Percentiles rank a stretch among this genome's conserved stretches.
phyloP scores from a whole-genome alignment of 2,329 filamentous ascomycete species.

The Botrytis paeoniae region DNA sequence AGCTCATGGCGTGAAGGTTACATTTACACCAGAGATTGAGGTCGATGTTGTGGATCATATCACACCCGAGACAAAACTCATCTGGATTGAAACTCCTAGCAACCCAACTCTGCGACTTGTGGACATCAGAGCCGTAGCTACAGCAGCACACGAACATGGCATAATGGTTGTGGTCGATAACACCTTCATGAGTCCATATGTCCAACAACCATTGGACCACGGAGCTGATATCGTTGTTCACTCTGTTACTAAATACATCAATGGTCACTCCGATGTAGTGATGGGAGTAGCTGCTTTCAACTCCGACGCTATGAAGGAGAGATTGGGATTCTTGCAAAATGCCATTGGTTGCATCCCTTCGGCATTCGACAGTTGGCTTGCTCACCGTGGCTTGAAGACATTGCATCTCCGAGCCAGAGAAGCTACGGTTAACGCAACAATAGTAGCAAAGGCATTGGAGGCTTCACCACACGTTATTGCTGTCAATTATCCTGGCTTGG shows the following conservation, averaged over 20 bases:
- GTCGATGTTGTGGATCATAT: slow-evolving; percentile 83
- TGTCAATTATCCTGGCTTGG: slow-evolving; percentile 93
- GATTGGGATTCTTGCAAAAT: slow-evolving; percentile 90
- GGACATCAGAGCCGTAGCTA: slow-evolving; percentile 83
- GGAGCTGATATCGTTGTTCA: slow-evolving; percentile 97
- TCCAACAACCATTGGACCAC: slow-evolving; percentile 93
- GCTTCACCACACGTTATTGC: slow-evolving; percentile 76
- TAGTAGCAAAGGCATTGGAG: slow-evolving; percentile 74
- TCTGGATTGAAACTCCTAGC: slow-evolving; percentile 95
- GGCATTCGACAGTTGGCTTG: slow-evolving; percentile 96
- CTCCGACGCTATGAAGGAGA: slow-evolving; percentile 70
- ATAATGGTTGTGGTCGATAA: slow-evolving; percentile 98
- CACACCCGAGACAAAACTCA: slow-evolving; percentile 81
- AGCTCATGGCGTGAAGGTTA: slow-evolving; percentile 90
- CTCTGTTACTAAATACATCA: slow-evolving; percentile 98
- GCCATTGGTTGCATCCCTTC: slow-evolving; percentile 94
- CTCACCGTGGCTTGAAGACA: slow-evolving; percentile 94
- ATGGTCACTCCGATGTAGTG: slow-evolving; percentile 92
- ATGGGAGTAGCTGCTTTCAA: slow-evolving; percentile 98
- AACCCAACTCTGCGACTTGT: slow-evolving; percentile 93
- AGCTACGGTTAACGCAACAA: slow-evolving; percentile 75
- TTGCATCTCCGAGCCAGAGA: slow-evolving; percentile 88
- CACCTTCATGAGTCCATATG: slow-evolving; percentile 93
- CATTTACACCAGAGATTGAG: slow-evolving; percentile 91
- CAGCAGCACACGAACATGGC: slow-evolving; percentile 79